Conservation (phyloP, 1,284 basidiomycete genomes). For the Moesziomyces sp. region DNA sequence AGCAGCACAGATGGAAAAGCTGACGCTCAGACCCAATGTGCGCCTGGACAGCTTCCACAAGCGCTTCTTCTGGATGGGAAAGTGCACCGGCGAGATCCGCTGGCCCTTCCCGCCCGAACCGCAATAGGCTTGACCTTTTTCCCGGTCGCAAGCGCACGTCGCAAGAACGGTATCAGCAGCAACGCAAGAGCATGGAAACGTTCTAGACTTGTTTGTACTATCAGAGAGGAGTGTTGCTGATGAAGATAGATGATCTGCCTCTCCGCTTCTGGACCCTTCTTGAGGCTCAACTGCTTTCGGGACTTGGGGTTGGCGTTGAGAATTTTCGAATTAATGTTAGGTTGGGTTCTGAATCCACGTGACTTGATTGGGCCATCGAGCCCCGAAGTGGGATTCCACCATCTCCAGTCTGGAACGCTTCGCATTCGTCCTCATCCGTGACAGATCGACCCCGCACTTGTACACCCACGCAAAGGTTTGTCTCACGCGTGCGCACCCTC, state of each 20-base stretch:
- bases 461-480: too few relatives aligned
- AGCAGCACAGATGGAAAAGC: constrained; percentile 38
- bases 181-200: not conserved
- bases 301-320: too few relatives aligned
- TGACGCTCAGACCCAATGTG: constrained; percentile 31
- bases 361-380: constrained; percentile 1
- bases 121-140: constrained; percentile 5
- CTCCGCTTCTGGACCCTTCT: too few relatives aligned
- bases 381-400: too few relatives aligned
- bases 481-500: too few relatives aligned
- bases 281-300: too few relatives aligned
- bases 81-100: constrained; percentile 22
- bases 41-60: constrained; percentile 25
- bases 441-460: too few relatives aligned
- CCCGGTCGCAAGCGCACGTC: too few relatives aligned
- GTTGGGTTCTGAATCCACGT: constrained; percentile 5
- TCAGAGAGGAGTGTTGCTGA: not conserved
- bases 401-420: too few relatives aligned
- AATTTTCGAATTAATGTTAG: constrained; percentile 1
- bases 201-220: not conserved
- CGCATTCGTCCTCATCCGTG: too few relatives aligned
- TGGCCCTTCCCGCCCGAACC: constrained; percentile 42
- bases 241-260: not conserved
- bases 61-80: constrained; percentile 42
- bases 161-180: not conserved